Conservation (phyloP, 1,139 yeast species). For the Suhomyces panamericanus region DNA sequence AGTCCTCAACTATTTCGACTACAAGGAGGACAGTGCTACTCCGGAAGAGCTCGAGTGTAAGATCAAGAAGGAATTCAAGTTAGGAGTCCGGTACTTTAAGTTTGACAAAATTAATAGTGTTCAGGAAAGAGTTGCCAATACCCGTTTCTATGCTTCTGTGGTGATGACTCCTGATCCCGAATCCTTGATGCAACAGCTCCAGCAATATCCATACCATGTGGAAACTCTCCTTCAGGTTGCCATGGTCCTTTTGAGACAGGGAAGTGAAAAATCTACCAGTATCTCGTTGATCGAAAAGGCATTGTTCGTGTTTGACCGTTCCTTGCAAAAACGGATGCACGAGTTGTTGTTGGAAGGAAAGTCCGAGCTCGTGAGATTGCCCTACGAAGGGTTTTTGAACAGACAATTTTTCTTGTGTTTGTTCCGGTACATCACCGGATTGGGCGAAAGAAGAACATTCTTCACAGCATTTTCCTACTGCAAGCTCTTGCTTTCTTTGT, state of each 20-base stretch:
- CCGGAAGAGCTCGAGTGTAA: slow-evolving; percentile 36
- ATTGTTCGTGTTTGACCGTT: slow-evolving; percentile 74
- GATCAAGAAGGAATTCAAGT: slow-evolving; percentile 42
- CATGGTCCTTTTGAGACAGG: slow-evolving; percentile 71
- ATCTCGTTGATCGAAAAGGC: slow-evolving; percentile 76
- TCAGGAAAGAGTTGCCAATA: slow-evolving; percentile 49
- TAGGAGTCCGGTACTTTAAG: slow-evolving; percentile 57
- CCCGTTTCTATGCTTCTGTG: slow-evolving; percentile 67
- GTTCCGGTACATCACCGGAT: slow-evolving; percentile 67
- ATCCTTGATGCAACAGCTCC: slow-evolving; percentile 55
- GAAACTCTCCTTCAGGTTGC: slow-evolving; percentile 82
- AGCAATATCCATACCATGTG: slow-evolving; percentile 69
- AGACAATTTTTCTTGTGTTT: slow-evolving; percentile 74
- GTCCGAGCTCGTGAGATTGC: slow-evolving; percentile 64
- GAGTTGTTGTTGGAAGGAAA: slow-evolving; percentile 52
- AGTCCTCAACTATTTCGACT: slow-evolving; percentile 39
- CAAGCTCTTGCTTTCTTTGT: slow-evolving; percentile 64
- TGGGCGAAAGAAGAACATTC: slow-evolving; percentile 78
- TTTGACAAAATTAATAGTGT: slow-evolving; percentile 44
- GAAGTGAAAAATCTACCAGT: slow-evolving; percentile 66
- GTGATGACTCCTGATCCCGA: slow-evolving; percentile 73
- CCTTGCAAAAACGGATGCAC: slow-evolving; percentile 41
- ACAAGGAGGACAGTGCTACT: slow-evolving; percentile 39
- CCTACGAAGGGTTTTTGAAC: slow-evolving; percentile 73
- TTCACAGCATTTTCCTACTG: slow-evolving; percentile 76